Evolutionary conservation across 2,329 filamentous ascomycete genomes (phyloP).

Genomic region (Colletotrichum somersetense): DNA sequence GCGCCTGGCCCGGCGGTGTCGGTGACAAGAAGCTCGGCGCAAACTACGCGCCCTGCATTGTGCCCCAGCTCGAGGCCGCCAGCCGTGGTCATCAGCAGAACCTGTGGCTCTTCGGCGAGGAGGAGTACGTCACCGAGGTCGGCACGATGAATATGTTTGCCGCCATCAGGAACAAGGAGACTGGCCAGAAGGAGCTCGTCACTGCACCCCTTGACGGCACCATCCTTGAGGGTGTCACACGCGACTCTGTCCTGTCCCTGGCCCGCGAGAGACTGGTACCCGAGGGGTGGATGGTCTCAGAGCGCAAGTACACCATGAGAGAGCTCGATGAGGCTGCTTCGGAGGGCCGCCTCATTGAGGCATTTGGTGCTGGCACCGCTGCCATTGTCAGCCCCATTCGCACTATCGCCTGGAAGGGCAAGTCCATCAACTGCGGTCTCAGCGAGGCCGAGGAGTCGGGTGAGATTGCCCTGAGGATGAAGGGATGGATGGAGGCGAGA

Average conservation of each 20-base stretch:
- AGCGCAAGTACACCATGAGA: constrained; percentile 93
- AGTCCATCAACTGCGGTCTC: constrained; percentile 85
- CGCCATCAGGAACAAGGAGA: constrained; percentile 85
- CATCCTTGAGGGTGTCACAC: constrained; percentile 93
- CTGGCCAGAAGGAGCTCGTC: constrained; percentile 90
- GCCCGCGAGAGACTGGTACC: constrained; percentile 86
- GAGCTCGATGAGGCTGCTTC: constrained; percentile 84
- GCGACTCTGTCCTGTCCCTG: constrained; percentile 89
- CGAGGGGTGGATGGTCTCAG: constrained; percentile 88
- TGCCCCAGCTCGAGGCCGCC: constrained; percentile 94
- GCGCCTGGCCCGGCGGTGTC: constrained; percentile 97
- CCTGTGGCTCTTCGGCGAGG: constrained; percentile 95
- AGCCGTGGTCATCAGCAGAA: constrained; percentile 97
- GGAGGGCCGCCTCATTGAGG: constrained; percentile 90
- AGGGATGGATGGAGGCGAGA: constrained; percentile 95
- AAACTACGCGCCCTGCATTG: constrained; percentile 98
- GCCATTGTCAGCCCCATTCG: constrained; percentile 93
- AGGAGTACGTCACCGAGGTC: constrained; percentile 96
- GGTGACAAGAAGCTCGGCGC: constrained; percentile 98
- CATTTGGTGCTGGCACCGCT: constrained; percentile 93
- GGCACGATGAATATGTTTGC: constrained; percentile 99
- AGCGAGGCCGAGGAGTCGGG: constrained; percentile 87
- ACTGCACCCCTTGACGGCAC: constrained; percentile 98
- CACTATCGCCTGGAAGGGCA: constrained; percentile 88
- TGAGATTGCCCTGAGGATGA: constrained; percentile 86